phyloP scores from a whole-genome alignment of 345 rosid genomes.

The Noccaea bulbosa region DNA sequence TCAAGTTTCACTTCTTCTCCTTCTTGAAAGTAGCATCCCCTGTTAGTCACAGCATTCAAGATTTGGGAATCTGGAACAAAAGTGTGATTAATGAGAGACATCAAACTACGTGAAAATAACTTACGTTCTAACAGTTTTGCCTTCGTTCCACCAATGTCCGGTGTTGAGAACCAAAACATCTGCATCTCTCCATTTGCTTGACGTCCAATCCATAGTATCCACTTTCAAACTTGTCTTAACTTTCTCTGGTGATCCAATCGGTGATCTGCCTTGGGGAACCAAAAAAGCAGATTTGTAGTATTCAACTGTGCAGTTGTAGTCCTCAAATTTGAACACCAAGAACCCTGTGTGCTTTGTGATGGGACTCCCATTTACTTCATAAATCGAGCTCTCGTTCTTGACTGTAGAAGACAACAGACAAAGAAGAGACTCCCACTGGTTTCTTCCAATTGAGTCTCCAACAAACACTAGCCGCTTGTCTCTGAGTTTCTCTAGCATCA shows the following conservation, averaged over 20 bases:
- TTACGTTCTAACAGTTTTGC: slow-evolving; percentile 75
- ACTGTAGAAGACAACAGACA: slow-evolving; percentile 78
- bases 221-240: slow-evolving; percentile 70
- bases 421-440: slow-evolving; percentile 95
- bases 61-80: neutral
- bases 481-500: slow-evolving; percentile 69
- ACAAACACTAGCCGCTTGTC: slow-evolving; percentile 73
- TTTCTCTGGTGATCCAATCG: slow-evolving; percentile 51
- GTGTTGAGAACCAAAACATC: slow-evolving; percentile 77
- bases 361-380: slow-evolving; percentile 74
- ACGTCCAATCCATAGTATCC: slow-evolving; percentile 72
- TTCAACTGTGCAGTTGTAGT: slow-evolving; percentile 84
- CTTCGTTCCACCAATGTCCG: slow-evolving; percentile 94
- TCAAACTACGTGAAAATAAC: neutral
- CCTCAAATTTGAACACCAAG: slow-evolving; percentile 72
- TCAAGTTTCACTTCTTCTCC: slow-evolving; percentile 58
- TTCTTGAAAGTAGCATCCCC: slow-evolving; percentile 80
- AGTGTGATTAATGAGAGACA: neutral
- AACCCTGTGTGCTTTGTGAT: slow-evolving; percentile 87
- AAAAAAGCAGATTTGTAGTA: slow-evolving; percentile 87
- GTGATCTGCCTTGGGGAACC: slow-evolving; percentile 70
- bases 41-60: slow-evolving; percentile 34
- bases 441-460: slow-evolving; percentile 93
- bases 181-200: slow-evolving; percentile 66
- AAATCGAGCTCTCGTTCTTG: slow-evolving; percentile 61